Conservation (phyloP, 169 alveolate genomes). For the Neospora caninum region DNA sequence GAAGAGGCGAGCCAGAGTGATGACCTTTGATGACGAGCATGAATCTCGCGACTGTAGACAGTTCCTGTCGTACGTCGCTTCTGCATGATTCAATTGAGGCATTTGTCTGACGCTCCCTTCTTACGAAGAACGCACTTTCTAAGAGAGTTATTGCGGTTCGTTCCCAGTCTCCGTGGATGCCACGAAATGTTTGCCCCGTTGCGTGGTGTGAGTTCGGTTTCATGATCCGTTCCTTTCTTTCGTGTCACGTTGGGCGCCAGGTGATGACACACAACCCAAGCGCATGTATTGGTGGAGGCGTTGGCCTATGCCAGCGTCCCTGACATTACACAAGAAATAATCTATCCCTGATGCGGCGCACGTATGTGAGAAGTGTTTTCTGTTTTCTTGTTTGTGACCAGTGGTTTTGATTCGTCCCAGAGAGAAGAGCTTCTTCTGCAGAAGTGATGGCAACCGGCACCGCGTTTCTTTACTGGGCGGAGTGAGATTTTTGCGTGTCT, state of each 20-base stretch:
- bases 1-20: background rate
- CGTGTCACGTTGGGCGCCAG: background rate
- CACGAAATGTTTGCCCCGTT: too few species aligned
- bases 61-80: background rate
- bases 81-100: conserved; percentile 23
- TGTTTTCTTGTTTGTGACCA: too few species aligned
- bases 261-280: conserved; percentile 12
- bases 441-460: too few species aligned
- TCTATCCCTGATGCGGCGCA: conserved; percentile 24
- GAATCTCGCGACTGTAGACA: background rate
- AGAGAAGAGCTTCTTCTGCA: too few species aligned
- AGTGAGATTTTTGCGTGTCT: too few species aligned
- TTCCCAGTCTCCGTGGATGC: too few species aligned
- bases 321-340: background rate
- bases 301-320: background rate
- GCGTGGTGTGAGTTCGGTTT: too few species aligned
- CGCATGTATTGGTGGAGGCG: conserved; percentile 35
- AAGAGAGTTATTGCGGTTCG: too few species aligned
- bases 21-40: conserved; percentile 1
- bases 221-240: background rate
- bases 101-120: conserved; percentile 25
- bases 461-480: too few species aligned
- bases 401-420: too few species aligned
- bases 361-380: too few species aligned
- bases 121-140: background rate